These are phyloP conservation scores for Persicaria tinctoria DNA, from an alignment of 148 eudicot species.

Conservation along the genomic window DNA sequence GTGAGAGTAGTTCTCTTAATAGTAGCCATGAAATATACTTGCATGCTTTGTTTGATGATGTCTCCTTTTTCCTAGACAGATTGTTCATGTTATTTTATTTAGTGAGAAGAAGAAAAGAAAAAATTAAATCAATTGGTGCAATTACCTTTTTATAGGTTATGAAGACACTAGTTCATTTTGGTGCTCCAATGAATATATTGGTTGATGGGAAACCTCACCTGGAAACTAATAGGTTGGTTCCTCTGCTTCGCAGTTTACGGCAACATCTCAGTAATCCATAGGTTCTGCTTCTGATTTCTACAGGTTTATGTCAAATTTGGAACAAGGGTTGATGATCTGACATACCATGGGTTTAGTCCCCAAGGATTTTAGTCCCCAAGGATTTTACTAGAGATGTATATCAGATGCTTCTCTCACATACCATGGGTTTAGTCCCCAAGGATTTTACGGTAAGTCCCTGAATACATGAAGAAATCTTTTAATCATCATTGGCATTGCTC, in stretches of 20 bases:
- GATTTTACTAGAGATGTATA: constrained; percentile 93
- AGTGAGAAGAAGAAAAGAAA: neutral
- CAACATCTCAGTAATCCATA: neutral
- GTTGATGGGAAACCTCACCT: too few relatives aligned
- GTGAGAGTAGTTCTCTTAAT: constrained; percentile 40
- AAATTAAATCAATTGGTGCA: neutral
- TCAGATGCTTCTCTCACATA: constrained; percentile 85
- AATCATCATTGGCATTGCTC: neutral
- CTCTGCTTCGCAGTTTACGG: too few relatives aligned
- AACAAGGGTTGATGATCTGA: constrained; percentile 80
- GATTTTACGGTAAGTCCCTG: constrained; percentile 75
- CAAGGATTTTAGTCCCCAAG: constrained; percentile 92
- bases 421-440: constrained; percentile 59
- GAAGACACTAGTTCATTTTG: too few relatives aligned
- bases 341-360: constrained; percentile 62
- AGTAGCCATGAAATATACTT: neutral
- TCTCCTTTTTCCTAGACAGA: neutral
- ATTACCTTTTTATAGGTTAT: neutral
- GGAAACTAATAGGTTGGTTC: too few relatives aligned
- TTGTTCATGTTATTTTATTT: neutral
- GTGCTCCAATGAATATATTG: too few relatives aligned
- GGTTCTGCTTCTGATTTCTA: constrained; percentile 7
- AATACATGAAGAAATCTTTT: neutral
- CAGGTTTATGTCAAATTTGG: constrained; percentile 88
- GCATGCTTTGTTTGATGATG: neutral